phyloP scores from a whole-genome alignment of 1,139 yeast species.

The Hyphopichia fennica region DNA sequence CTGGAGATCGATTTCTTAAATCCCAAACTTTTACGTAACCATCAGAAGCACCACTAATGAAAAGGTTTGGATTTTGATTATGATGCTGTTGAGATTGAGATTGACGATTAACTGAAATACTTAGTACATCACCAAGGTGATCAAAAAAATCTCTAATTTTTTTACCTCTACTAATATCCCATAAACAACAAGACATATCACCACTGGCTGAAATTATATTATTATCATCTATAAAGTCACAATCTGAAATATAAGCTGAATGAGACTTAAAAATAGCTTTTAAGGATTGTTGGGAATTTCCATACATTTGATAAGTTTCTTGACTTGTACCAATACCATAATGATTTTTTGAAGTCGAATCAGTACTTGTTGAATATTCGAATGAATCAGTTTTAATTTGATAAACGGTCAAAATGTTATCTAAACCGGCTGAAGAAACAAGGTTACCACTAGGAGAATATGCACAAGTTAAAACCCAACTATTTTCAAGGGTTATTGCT shows the following conservation, averaged over 20 bases:
- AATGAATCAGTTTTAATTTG: slow-evolving; percentile 30
- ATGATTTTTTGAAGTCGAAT: not conserved
- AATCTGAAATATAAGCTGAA: slow-evolving; percentile 76
- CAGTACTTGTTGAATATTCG: not conserved
- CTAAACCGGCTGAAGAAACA: slow-evolving; percentile 82
- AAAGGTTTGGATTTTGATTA: slow-evolving; percentile 28
- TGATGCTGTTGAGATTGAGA: not conserved
- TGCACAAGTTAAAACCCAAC: slow-evolving; percentile 79
- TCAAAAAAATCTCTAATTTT: slow-evolving; percentile 61
- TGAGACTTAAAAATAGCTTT: slow-evolving; percentile 71
- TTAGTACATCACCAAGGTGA: slow-evolving; percentile 79
- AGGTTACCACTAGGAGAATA: slow-evolving; percentile 64
- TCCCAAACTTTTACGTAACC: slow-evolving; percentile 78
- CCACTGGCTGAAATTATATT: slow-evolving; percentile 75
- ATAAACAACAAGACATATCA: slow-evolving; percentile 74
- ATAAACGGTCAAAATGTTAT: slow-evolving; percentile 75
- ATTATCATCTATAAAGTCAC: slow-evolving; percentile 57
- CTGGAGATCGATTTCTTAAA: slow-evolving; percentile 50
- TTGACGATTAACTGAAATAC: slow-evolving; percentile 40
- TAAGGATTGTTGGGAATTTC: slow-evolving; percentile 42
- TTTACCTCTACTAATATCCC: slow-evolving; percentile 73
- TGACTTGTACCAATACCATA: not conserved
- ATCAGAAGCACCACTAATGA: slow-evolving; percentile 76
- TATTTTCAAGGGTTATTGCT: slow-evolving; percentile 68
- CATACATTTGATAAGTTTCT: slow-evolving; percentile 14